Percentiles rank a stretch among this genome's conserved stretches.
phyloP scores from a whole-genome alignment of 352 stramenopile genomes.

The Globisporangium lucens region DNA sequence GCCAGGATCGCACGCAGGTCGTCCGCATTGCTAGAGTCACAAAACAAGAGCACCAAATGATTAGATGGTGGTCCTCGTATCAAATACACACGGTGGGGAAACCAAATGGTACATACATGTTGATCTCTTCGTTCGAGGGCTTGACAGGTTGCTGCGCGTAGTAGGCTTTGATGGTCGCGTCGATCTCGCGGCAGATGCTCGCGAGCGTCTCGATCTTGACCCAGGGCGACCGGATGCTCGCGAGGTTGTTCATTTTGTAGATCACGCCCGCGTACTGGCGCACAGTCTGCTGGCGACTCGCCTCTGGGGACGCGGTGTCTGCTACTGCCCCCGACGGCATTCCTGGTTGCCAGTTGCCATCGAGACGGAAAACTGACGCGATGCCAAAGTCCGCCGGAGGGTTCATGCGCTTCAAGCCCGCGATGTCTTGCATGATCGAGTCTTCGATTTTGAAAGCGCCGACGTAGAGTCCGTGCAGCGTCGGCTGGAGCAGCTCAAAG shows the following conservation, averaged over 20 bases:
- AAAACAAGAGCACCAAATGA: not conserved
- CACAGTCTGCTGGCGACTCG: slow-evolving; percentile 24
- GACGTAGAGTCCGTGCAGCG: slow-evolving; percentile 52
- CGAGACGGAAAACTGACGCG: slow-evolving; percentile 42
- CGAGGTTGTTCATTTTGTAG: slow-evolving; percentile 40
- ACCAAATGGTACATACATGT: slow-evolving; percentile 25
- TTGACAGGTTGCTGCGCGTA: slow-evolving; percentile 24
- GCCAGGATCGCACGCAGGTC: slow-evolving; percentile 48
- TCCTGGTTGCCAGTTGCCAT: slow-evolving; percentile 32
- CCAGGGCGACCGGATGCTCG: slow-evolving; percentile 50
- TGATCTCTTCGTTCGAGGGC: slow-evolving; percentile 27
- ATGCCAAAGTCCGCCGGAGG: slow-evolving; percentile 41
- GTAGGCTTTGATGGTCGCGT: slow-evolving; percentile 39
- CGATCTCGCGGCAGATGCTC: slow-evolving; percentile 40
- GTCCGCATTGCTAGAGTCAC: slow-evolving; percentile 32
- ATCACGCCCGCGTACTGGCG: slow-evolving; percentile 37
- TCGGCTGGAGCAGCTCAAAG: slow-evolving; percentile 63
- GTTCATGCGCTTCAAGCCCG: slow-evolving; percentile 25
- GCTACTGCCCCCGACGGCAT: too few species aligned
- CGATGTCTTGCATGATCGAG: slow-evolving; percentile 29
- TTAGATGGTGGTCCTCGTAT: not conserved
- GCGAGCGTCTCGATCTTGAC: slow-evolving; percentile 49
- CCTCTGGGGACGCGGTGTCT: slow-evolving; percentile 23
- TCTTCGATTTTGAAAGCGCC: slow-evolving; percentile 52
- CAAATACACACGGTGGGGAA: not conserved